Conservation (phyloP, 345 rosid genomes). For the Draba incana region DNA sequence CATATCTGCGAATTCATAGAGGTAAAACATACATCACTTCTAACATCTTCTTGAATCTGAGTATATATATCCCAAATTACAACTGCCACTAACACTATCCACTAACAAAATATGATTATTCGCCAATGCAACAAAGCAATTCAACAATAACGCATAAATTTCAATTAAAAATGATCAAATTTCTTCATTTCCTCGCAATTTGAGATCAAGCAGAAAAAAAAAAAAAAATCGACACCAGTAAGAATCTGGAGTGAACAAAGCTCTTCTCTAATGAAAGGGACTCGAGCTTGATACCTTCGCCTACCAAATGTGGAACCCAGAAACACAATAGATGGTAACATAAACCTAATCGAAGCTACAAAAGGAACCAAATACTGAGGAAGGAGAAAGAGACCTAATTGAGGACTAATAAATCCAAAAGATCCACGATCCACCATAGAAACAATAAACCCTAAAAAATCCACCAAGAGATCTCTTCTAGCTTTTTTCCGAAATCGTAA, state of each 20-base stretch:
- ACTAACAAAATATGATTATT: constrained; percentile 8
- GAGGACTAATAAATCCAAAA: constrained; percentile 43
- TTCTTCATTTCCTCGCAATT: background rate
- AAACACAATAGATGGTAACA: background rate
- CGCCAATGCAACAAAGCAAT: constrained; percentile 15
- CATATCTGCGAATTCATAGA: constrained; percentile 43
- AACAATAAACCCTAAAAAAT: constrained; percentile 2
- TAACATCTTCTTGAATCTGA: constrained; percentile 2
- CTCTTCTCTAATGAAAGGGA: constrained; percentile 1
- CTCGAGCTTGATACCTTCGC: constrained; percentile 1
- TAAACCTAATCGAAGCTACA: constrained; percentile 17
- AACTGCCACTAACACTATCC: background rate
- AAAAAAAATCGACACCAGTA: constrained; percentile 2
- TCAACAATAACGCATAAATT: constrained; percentile 7
- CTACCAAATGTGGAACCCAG: constrained; percentile 20
- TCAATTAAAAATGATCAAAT: background rate
- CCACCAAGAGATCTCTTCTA: constrained; percentile 33
- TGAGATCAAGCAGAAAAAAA: constrained; percentile 4
- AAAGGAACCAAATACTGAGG: constrained; percentile 7
- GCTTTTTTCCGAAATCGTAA: constrained; percentile 2
- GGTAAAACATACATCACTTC: constrained; percentile 1
- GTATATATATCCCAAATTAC: background rate
- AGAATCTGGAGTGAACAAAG: constrained; percentile 16
- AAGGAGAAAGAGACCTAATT: constrained; percentile 45
- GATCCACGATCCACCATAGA: constrained; percentile 57